Percentiles rank a stretch among this genome's conserved stretches.
These are phyloP conservation scores for Alternaria triticimaculans DNA, from an alignment of 2,329 filamentous ascomycete species.

Conservation along the genomic window DNA sequence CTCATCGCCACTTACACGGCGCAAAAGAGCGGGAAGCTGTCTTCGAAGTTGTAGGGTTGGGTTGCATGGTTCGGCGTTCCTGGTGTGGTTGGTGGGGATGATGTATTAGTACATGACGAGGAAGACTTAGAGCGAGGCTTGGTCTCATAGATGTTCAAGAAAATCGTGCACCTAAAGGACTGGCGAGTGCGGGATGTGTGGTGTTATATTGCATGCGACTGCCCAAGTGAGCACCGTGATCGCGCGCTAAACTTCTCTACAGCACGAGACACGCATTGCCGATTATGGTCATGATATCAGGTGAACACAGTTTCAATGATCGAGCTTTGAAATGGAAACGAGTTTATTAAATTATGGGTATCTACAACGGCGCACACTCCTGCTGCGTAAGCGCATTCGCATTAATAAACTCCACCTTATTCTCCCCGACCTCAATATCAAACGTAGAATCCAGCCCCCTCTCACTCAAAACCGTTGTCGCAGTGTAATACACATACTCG, in stretches of 20 bases:
- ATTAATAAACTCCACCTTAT: background rate
- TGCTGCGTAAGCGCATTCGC: background rate
- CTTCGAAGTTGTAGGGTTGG: conserved; percentile 28
- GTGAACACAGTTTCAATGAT: too few relatives aligned
- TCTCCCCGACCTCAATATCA: conserved; percentile 8
- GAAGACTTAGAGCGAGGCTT: background rate
- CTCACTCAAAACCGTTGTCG: background rate
- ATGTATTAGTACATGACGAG: conserved; percentile 3
- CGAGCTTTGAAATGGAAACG: too few relatives aligned
- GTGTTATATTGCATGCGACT: background rate
- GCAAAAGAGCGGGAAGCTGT: conserved; percentile 51
- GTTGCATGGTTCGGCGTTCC: background rate
- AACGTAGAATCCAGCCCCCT: background rate
- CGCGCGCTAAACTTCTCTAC: conserved; percentile 3
- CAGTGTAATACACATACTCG: conserved; percentile 9
- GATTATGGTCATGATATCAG: too few relatives aligned
- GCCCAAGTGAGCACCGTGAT: conserved; percentile 20
- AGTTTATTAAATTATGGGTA: too few relatives aligned
- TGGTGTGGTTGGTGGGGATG: background rate
- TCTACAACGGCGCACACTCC: background rate
- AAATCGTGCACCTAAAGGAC: background rate
- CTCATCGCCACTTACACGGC: conserved; percentile 57
- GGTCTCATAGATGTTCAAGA: background rate
- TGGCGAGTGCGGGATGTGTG: background rate
- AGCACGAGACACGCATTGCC: too few relatives aligned